Conservation (phyloP, 2,329 filamentous ascomycete species). For the Nemania sp. region DNA sequence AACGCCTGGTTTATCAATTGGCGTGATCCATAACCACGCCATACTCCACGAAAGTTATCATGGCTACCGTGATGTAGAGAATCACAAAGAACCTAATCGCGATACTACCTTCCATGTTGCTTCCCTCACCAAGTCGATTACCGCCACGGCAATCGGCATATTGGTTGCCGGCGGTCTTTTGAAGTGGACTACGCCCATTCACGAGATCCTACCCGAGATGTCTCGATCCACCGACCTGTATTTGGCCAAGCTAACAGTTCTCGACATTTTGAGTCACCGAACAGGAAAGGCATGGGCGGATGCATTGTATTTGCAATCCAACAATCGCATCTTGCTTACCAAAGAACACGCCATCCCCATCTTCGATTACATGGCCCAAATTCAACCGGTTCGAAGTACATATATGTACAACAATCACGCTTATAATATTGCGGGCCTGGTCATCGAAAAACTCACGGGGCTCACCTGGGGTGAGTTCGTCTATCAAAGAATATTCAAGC, state of each 20-base stretch:
- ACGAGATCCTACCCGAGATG: slow-evolving; percentile 10
- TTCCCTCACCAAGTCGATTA: slow-evolving; percentile 14
- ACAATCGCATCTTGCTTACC: background rate
- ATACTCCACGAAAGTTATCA: slow-evolving; percentile 15
- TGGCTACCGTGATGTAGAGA: slow-evolving; percentile 10
- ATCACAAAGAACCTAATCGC: background rate
- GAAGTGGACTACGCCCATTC: slow-evolving; percentile 3
- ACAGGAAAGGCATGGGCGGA: slow-evolving; percentile 16
- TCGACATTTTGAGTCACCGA: slow-evolving; percentile 13
- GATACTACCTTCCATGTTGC: slow-evolving; percentile 14
- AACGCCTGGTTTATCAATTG: background rate
- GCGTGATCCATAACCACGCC: slow-evolving; percentile 4
- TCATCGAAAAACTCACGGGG: slow-evolving; percentile 13
- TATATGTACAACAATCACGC: slow-evolving; percentile 18
- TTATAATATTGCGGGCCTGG: slow-evolving; percentile 14
- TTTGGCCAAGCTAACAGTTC: slow-evolving; percentile 7
- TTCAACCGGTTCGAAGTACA: slow-evolving; percentile 4
- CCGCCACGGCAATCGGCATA: slow-evolving; percentile 5
- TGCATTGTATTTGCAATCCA: slow-evolving; percentile 4
- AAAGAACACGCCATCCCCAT: slow-evolving; percentile 10
- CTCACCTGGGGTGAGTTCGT: slow-evolving; percentile 4
- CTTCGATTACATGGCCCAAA: slow-evolving; percentile 7
- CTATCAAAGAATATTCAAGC: slow-evolving; percentile 9
- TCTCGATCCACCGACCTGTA: background rate
- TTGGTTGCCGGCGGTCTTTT: slow-evolving; percentile 4